A percentile compares a stretch with the other conserved stretches of the same genome.
phyloP scores from a whole-genome alignment of 1,284 basidiomycete genomes.

The Heterobasidion occidentale region DNA sequence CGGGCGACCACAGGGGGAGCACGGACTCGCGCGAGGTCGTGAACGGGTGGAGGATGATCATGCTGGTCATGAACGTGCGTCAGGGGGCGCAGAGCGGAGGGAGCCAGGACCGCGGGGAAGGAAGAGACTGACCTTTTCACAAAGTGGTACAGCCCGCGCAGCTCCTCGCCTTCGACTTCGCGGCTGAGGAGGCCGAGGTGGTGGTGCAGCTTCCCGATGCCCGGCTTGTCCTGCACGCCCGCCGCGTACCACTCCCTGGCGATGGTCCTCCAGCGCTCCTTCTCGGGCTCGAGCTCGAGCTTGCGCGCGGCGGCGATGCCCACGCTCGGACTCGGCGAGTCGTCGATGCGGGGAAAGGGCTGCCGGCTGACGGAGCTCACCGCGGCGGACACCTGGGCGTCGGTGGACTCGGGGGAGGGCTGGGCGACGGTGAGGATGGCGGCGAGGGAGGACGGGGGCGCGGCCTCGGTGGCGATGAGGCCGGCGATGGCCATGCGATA shows the following conservation, averaged over 20 bases:
- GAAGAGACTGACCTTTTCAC: conserved; percentile 71
- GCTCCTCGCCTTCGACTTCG: conserved; percentile 76
- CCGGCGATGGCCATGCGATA: conserved; percentile 92
- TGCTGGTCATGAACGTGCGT: conserved; percentile 31
- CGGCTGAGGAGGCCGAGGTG: conserved; percentile 87
- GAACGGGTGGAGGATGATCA: conserved; percentile 89
- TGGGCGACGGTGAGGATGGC: conserved; percentile 18
- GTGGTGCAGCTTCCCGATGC: conserved; percentile 88
- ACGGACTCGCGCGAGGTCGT: conserved; percentile 82
- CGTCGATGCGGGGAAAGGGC: conserved; percentile 50
- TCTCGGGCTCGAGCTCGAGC: conserved; percentile 86
- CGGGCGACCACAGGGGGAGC: conserved; percentile 74
- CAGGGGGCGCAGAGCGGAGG: neutral
- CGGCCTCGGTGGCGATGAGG: conserved; percentile 42
- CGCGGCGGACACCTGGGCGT: conserved; percentile 17
- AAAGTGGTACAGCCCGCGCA: conserved; percentile 89
- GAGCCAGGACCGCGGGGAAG: neutral
- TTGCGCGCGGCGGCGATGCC: conserved; percentile 81
- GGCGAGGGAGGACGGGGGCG: conserved; percentile 29
- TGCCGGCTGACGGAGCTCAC: conserved; percentile 33
- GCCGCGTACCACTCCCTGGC: conserved; percentile 91
- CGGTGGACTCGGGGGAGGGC: conserved; percentile 15
- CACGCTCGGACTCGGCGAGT: conserved; percentile 70
- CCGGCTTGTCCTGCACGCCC: conserved; percentile 84
- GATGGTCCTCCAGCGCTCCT: conserved; percentile 86